Conservation (phyloP, 1,284 basidiomycete species). For the Kwoniella shivajii region DNA sequence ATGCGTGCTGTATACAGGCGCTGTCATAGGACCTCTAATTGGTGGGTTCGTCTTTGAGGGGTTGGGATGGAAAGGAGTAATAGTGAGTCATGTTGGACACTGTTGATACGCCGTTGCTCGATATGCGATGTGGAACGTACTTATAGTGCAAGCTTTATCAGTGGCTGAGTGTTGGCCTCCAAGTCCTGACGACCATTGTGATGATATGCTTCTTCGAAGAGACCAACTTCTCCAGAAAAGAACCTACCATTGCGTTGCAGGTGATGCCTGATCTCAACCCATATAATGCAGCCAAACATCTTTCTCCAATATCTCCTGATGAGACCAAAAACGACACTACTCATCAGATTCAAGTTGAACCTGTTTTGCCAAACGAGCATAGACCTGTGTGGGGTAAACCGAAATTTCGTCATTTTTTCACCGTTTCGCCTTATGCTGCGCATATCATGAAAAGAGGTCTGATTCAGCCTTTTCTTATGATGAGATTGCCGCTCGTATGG, state of each 20-base stretch:
- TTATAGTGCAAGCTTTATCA: slow-evolving; percentile 2
- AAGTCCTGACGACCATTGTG: slow-evolving; percentile 21
- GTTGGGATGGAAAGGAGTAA: slow-evolving; percentile 27
- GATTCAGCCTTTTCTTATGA: slow-evolving; percentile 8
- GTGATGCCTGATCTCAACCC: not conserved
- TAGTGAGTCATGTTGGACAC: slow-evolving; percentile 12
- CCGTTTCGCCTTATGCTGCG: not conserved
- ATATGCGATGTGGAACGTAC: too few species aligned
- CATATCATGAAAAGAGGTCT: slow-evolving; percentile 14
- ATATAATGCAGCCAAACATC: not conserved
- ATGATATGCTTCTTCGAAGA: slow-evolving; percentile 33
- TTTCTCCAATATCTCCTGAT: not conserved
- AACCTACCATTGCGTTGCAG: not conserved
- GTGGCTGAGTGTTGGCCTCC: slow-evolving; percentile 26
- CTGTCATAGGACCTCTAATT: slow-evolving; percentile 25
- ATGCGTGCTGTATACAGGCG: slow-evolving; percentile 24
- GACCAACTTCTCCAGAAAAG: slow-evolving; percentile 26
- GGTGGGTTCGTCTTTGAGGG: slow-evolving; percentile 32
- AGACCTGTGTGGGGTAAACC: slow-evolving; percentile 20
- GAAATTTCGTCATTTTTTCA: slow-evolving; percentile 7
- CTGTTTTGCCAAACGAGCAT: not conserved
- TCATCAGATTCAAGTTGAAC: too few species aligned
- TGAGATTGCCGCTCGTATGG: not conserved
- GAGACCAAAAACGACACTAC: not conserved
- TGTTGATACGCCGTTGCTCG: too few species aligned